Evolutionary conservation across 2,329 filamentous ascomycete species (phyloP).

Genomic region (Clathrospora elynae): DNA sequence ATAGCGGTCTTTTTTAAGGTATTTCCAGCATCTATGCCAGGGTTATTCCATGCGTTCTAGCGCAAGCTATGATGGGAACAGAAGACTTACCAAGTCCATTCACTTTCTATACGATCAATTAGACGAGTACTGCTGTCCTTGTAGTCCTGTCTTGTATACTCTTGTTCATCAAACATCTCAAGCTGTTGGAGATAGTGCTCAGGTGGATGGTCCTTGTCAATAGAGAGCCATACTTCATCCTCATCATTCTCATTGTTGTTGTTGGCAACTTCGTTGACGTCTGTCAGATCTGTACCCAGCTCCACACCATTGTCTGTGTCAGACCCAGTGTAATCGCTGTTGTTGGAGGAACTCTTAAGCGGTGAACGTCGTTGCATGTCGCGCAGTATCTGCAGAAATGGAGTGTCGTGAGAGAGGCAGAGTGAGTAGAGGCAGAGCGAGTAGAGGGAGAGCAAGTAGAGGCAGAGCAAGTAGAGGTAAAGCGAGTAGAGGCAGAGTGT

Average conservation of each 20-base stretch:
- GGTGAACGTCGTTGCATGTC: constrained; percentile 14
- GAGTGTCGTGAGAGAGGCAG: constrained; percentile 5
- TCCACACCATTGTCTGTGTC: constrained; percentile 13
- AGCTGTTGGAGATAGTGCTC: constrained; percentile 24
- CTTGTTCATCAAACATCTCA: constrained; percentile 18
- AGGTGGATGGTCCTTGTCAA: constrained; percentile 18
- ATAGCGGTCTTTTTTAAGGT: constrained; percentile 12
- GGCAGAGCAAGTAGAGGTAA: constrained; percentile 1
- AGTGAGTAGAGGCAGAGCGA: background rate
- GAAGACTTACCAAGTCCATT: constrained; percentile 26
- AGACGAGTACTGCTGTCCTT: constrained; percentile 23
- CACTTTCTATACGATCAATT: constrained; percentile 23
- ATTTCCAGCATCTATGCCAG: constrained; percentile 18
- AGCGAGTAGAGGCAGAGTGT: constrained; percentile 6
- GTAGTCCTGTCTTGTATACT: constrained; percentile 27
- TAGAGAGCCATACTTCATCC: constrained; percentile 11
- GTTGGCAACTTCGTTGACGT: constrained; percentile 10
- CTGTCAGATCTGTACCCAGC: constrained; percentile 17
- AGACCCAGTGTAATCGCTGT: constrained; percentile 18
- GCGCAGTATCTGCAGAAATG: constrained; percentile 5
- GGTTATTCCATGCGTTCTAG: constrained; percentile 14
- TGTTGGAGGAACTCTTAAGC: constrained; percentile 13
- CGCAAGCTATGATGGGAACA: constrained; percentile 6
- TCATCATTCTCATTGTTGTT: constrained; percentile 12
- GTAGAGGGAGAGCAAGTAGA: constrained; percentile 10